Conservation (phyloP, 805 yeast genomes). For the Schizosaccharomyces lindneri region DNA sequence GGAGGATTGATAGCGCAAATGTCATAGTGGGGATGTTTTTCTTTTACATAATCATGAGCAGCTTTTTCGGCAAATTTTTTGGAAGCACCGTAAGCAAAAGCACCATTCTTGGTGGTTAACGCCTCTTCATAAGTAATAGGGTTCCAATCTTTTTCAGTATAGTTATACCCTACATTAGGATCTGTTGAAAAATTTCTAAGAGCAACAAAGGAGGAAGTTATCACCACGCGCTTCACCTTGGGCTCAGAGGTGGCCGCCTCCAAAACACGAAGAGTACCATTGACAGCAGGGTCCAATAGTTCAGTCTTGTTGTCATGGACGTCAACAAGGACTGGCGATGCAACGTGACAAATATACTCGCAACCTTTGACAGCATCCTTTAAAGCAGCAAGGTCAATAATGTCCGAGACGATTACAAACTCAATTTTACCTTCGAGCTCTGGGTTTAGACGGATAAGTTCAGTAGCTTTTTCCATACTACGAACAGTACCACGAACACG, state of each 20-base stretch:
- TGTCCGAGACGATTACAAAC: slow-evolving; percentile 14
- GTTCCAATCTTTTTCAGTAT: slow-evolving; percentile 18
- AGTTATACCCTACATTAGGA: slow-evolving; percentile 6
- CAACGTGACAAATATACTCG: slow-evolving; percentile 18
- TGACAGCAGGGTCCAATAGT: slow-evolving; percentile 24
- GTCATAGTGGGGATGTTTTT: slow-evolving; percentile 9
- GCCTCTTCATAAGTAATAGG: slow-evolving; percentile 14
- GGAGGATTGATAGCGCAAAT: slow-evolving; percentile 10
- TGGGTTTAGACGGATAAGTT: slow-evolving; percentile 10
- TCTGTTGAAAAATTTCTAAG: slow-evolving; percentile 9
- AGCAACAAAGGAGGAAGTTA: slow-evolving; percentile 35
- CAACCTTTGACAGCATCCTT: slow-evolving; percentile 21
- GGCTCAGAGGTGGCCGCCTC: slow-evolving; percentile 18
- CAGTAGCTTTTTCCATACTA: slow-evolving; percentile 19
- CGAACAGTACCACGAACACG: slow-evolving; percentile 27
- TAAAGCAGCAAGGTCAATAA: slow-evolving; percentile 20
- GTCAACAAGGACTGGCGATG: slow-evolving; percentile 16
- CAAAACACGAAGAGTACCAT: slow-evolving; percentile 23
- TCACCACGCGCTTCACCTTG: slow-evolving; percentile 20
- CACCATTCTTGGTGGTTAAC: slow-evolving; percentile 3
- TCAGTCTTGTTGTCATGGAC: slow-evolving; percentile 20
- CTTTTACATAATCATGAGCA: slow-evolving; percentile 27
- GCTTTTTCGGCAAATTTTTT: slow-evolving; percentile 32
- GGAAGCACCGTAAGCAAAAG: slow-evolving; percentile 15
- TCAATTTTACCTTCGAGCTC: slow-evolving; percentile 8